Base-by-base conservation (phyloP, 306 rosid species). In the Lathyrus tuberosus region DNA sequence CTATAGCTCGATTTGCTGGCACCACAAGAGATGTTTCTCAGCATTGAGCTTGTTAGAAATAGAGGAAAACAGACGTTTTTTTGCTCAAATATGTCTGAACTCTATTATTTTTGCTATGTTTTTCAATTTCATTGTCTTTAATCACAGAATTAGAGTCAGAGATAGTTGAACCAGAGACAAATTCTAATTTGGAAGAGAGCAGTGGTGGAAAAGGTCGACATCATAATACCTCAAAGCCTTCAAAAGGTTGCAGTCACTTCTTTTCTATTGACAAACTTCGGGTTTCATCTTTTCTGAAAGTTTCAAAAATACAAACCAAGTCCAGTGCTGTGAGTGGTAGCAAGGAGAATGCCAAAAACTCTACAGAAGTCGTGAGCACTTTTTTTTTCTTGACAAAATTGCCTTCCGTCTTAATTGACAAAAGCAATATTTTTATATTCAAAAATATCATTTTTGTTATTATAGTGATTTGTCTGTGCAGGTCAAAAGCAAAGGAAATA, bases 401-500 rank as follows among this genome's bases (percentile, higher is more conserved):
- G 18, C 4, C 20, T 14, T 47, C 52, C 52, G 14, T 47, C 52
- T 47, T 47, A 47, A 47, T 47, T 41, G 44, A 41, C 18, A 13
- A 13, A 6, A 46, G 18, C 52, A 46, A 2, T 47, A 1, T n/a
- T 47, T 47, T n/a, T 2, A 47, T 47, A 14, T 47, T n/a, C 20
- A 47, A 47, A 46, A 47, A n/a, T 47, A 47, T n/a, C 52, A 47
- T 16, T 52, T 52, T 52, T 18, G 13, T 20, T 26, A 52, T 8
- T 52, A 17, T 52, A 26, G 22, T 52, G 8, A 46, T 24, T 46
- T 5, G 17, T 12, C n/a, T 24, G 35, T 54, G 35, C 38, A 11
- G 37, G 38, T 56, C 62, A 28, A 56, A 56, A 56, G 62, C 40
- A 56, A 56, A 56, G 51, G 35, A 40, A 62, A 62, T 18, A 17